Percentiles rank a stretch among this genome's conserved stretches.
Evolutionary conservation across 768 basidiomycete species (phyloP).

Genomic region (Candolleomyces efflorescens): DNA sequence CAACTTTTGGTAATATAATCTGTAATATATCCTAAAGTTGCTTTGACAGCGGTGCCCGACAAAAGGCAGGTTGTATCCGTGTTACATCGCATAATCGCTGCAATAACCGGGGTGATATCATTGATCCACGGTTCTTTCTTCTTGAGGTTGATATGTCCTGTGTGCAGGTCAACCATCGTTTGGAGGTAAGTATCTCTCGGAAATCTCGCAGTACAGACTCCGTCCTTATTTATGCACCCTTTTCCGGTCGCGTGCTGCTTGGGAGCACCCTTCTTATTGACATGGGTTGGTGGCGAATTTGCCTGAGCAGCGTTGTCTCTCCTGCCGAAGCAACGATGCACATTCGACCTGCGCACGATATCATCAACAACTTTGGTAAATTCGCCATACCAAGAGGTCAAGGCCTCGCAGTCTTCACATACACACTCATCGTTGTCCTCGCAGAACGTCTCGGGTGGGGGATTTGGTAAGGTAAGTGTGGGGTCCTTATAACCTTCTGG

Average conservation of each 20-base stretch:
- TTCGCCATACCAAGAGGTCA: too few relatives aligned
- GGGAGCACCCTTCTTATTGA: too few relatives aligned
- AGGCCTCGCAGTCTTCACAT: neutral
- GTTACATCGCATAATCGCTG: constrained; percentile 33
- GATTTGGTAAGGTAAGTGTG: neutral
- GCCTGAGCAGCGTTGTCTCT: too few relatives aligned
- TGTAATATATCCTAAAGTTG: constrained; percentile 32
- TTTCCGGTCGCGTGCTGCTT: neutral
- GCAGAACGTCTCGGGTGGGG: neutral
- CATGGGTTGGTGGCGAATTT: too few relatives aligned
- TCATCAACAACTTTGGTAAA: constrained; percentile 3
- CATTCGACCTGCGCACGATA: neutral
- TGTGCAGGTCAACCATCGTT: constrained; percentile 22
- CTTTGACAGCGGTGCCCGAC: constrained; percentile 37
- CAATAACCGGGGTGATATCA: constrained; percentile 29
- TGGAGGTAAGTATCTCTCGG: constrained; percentile 20
- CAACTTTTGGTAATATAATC: constrained; percentile 40
- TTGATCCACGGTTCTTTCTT: constrained; percentile 35
- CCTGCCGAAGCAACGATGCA: neutral
- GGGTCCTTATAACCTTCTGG: neutral
- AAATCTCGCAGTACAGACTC: constrained; percentile 30
- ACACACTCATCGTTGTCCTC: neutral
- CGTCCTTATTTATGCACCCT: constrained; percentile 17
- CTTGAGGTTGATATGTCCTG: constrained; percentile 25
- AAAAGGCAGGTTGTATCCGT: constrained; percentile 33